phyloP scores from a whole-genome alignment of 1,139 yeast species.

The Meyerozyma athensensis region DNA sequence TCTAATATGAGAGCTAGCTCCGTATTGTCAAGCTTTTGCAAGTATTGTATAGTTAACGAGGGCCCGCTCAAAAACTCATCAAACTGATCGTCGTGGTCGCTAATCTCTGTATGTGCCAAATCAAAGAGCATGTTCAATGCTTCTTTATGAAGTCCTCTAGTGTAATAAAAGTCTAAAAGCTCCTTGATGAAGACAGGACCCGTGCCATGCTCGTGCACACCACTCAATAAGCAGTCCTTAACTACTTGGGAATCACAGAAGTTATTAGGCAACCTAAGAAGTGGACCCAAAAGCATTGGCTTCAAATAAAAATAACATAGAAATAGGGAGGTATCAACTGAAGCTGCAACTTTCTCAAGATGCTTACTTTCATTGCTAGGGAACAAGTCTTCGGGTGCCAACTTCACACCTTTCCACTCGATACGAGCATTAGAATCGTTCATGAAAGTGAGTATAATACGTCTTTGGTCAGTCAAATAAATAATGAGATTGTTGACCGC shows the following conservation, averaged over 20 bases:
- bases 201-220: conserved; percentile 21
- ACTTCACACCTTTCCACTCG: conserved; percentile 42
- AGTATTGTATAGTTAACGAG: conserved; percentile 54
- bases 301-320: conserved; percentile 63
- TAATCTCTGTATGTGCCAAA: conserved; percentile 25
- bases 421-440: conserved; percentile 29
- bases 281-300: conserved; percentile 76
- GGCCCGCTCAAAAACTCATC: conserved; percentile 38
- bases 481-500: conserved; percentile 53
- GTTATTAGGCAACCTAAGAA: conserved; percentile 68
- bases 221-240: conserved; percentile 42
- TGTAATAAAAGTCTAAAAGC: conserved; percentile 72
- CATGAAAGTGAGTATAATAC: conserved; percentile 40
- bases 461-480: conserved; percentile 51
- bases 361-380: conserved; percentile 8
- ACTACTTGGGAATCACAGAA: conserved; percentile 67
- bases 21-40: conserved; percentile 54
- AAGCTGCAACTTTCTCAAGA: conserved; percentile 31
- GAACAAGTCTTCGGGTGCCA: conserved; percentile 32
- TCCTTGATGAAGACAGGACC: conserved; percentile 54
- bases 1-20: conserved; percentile 54
- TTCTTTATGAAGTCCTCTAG: conserved; percentile 56
- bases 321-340: conserved; percentile 78
- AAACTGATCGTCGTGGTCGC: conserved; percentile 18
- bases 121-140: conserved; percentile 58